Base-by-base conservation (phyloP, 2,329 filamentous ascomycete genomes). In the Pyricularia sp. region DNA sequence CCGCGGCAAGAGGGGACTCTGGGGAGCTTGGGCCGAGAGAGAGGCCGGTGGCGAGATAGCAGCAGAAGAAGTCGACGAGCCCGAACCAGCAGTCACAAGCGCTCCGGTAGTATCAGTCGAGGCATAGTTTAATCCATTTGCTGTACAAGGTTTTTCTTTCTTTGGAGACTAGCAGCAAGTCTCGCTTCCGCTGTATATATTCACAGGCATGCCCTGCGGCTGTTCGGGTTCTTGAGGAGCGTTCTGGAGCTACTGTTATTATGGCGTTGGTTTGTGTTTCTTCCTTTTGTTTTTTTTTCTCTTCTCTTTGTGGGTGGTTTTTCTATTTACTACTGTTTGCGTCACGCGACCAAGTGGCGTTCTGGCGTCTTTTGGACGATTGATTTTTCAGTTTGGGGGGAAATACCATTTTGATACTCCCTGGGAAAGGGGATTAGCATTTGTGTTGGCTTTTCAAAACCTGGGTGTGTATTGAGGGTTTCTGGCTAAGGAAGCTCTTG, bases 11-110 rank as follows among this genome's bases (percentile, higher is more conserved):
- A 88, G 92, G 74, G 94, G 92, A n/a, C 88, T 99, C 2, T 99
- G 95, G 94, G 95, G 94, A 68, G 89, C 90, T 55, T 99, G 95
- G 95, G 95, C 95, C 0, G 95, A 98, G 83, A 83, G 85, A 55
- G 87, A 90, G 77, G 87, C 87, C 64, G 87, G 87, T 70, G 87
- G 87, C 66, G 86, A 89, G 77, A 87, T 68, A 12, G 66, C 66
- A 17, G 14, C 64, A 11, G 20, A 68, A 31, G n/a, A 68, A 31
- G n/a, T 17, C n/a, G 66, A 68, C 11, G 55, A 68, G 64, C 66
- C 55, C 4, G 55, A 68, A 26, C 66, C 66, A 12, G 66, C 66
- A 33, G 30, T 42, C 26, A 33, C 55, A n/a, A 68, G 66, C 25
- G 30, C 66, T 12, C 58, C 66, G 17, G 36, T 36, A 14, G 66